Conservation (phyloP, 345 rosid genomes). For the Eucalyptus cloeziana region DNA sequence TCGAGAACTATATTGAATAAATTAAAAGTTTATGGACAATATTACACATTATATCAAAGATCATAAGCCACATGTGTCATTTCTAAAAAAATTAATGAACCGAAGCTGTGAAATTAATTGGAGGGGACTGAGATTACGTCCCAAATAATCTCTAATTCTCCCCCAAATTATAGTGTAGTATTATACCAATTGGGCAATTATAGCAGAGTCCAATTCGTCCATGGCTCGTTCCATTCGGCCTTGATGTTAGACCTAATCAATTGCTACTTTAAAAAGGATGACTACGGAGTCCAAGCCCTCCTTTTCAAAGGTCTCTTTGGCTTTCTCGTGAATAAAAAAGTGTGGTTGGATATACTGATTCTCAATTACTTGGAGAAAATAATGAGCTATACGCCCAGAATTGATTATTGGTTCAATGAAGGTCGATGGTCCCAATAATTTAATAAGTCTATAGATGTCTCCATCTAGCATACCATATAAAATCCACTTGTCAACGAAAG, state of each 20-base stretch:
- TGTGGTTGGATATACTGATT: neutral
- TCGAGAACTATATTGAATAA: rapidly evolving
- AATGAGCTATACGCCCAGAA: neutral
- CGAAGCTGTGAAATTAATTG: neutral
- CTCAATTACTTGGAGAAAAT: neutral
- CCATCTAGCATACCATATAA: neutral
- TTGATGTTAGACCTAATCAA: neutral
- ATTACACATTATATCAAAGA: neutral
- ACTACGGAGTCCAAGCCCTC: neutral
- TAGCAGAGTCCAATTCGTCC: neutral
- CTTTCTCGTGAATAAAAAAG: neutral
- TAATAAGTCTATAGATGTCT: neutral
- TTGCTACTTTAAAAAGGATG: neutral
- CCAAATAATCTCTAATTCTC: neutral
- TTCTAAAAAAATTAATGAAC: neutral
- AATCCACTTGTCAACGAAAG: neutral
- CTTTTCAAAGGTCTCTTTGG: neutral
- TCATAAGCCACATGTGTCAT: neutral
- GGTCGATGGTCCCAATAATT: neutral
- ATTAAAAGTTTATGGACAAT: neutral
- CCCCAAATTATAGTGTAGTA: neutral
- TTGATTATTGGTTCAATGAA: neutral
- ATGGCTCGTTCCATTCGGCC: neutral
- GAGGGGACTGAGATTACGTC: neutral
- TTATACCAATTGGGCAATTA: neutral